phyloP scores from a whole-genome alignment of 352 stramenopile species.

The Globisporangium abappressorium region DNA sequence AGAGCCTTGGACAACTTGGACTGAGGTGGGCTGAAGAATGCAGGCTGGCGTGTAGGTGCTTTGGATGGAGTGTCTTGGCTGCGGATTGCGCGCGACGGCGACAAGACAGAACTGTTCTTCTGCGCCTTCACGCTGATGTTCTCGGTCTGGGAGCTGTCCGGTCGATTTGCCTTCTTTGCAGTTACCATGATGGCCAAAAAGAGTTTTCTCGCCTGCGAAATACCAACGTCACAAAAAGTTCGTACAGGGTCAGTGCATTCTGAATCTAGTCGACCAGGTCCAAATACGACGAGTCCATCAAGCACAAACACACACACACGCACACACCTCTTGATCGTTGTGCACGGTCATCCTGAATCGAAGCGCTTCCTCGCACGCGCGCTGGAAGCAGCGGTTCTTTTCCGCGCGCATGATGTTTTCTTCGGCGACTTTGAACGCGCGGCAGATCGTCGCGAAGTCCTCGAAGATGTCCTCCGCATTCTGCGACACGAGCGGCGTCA shows the following conservation, averaged over 20 bases:
- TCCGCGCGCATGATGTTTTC: constrained; percentile 34
- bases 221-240: background rate
- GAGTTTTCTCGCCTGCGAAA: constrained; percentile 14
- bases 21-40: constrained; percentile 18
- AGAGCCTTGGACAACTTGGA: constrained; percentile 15
- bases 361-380: constrained; percentile 49
- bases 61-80: background rate
- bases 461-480: constrained; percentile 18
- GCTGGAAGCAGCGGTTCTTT: constrained; percentile 46
- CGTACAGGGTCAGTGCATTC: background rate
- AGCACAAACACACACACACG: background rate
- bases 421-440: constrained; percentile 25
- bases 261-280: background rate
- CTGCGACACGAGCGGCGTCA: constrained; percentile 3
- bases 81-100: background rate
- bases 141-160: background rate
- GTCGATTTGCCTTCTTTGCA: constrained; percentile 5
- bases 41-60: constrained; percentile 6
- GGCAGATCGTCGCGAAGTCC: constrained; percentile 45
- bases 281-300: background rate
- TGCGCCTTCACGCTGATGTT: background rate
- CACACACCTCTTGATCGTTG: constrained; percentile 24
- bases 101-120: constrained; percentile 16
- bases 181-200: constrained; percentile 23
- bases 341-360: constrained; percentile 27